Evolutionary conservation across 495 filamentous ascomycete genomes (phyloP), one percentile per base, ranked within the genome.

Genomic region (Aspergillus hancockii): DNA sequence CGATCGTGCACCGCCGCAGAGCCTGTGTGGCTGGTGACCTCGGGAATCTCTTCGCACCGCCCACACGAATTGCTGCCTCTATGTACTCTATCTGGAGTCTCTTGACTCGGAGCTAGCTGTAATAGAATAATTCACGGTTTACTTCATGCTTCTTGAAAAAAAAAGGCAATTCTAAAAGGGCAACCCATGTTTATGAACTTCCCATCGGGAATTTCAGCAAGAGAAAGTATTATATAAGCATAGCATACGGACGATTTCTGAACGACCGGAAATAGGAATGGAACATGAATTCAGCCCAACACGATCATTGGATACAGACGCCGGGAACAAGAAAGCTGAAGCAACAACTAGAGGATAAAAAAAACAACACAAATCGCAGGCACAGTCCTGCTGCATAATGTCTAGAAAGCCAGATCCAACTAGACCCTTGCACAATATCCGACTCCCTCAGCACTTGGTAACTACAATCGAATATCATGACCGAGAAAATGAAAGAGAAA

Each of bases 141-240:
- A 41, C 38, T 41, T 6, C 13, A 14, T 36, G 32, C 4, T 10
- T 36, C 32, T n/a, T n/a, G n/a, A n/a, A n/a, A n/a, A 2, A 8
- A 14, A 16, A n/a, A 41, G 3, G 16, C 16, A 41, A 41, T 18
- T n/a, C n/a, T n/a, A 10, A 16, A 30, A 49, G n/a, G 22, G 32
- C 8, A 23, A 23, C 7, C 19, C 43, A 13, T 23, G 8, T 9
- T 47, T 23, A 47, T 47, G 8, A 23, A 18, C 30, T 19, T 31
- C 28, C 16, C 9, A 22, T 38, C 1, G 25, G 8, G 21, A 49
- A 49, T 57, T 25, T 41, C 38, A 49, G n/a, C n/a, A 65, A 57
- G 52, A 56, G 59, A 64, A 67, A 69, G 62, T 74, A 76, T 76
- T 78, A 78, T 76, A 71, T 77, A 69, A 60, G 64, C 63, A 68